phyloP scores from a whole-genome alignment of 768 basidiomycete genomes.

The Tulasnella sp. region DNA sequence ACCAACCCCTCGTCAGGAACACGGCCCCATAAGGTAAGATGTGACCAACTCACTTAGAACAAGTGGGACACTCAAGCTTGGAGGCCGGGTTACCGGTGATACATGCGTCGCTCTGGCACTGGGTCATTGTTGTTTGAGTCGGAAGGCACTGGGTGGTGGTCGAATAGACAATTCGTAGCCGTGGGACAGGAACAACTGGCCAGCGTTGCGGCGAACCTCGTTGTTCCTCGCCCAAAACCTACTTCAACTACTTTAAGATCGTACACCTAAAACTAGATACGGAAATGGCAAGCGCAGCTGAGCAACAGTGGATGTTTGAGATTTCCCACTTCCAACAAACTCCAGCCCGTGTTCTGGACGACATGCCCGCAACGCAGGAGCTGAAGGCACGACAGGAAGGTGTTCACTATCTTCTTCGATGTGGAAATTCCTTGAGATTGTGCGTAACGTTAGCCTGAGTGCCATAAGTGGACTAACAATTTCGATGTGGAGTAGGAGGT shows the following conservation, averaged over 20 bases:
- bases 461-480: slow-evolving; percentile 12
- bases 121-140: background rate
- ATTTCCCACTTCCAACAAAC: slow-evolving; percentile 54
- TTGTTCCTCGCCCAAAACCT: background rate
- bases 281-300: slow-evolving; percentile 4
- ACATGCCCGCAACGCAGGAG: slow-evolving; percentile 53
- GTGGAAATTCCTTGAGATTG: slow-evolving; percentile 74
- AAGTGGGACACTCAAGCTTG: slow-evolving; percentile 86
- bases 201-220: background rate
- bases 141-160: background rate
- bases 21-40: slow-evolving; percentile 27
- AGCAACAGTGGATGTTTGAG: slow-evolving; percentile 67
- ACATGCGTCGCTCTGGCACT: slow-evolving; percentile 28
- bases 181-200: background rate
- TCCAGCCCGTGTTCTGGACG: slow-evolving; percentile 51
- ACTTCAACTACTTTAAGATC: background rate
- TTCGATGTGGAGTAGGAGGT: slow-evolving; percentile 49
- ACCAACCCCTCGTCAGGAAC: background rate
- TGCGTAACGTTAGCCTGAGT: slow-evolving; percentile 40
- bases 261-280: background rate
- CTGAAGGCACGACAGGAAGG: slow-evolving; percentile 76
- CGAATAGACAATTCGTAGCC: background rate
- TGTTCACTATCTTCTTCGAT: slow-evolving; percentile 78
- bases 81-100: slow-evolving; percentile 74
- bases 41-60: slow-evolving; percentile 66